Base-by-base conservation (phyloP, 495 filamentous ascomycete species). In the Penicillium maclennaniae region DNA sequence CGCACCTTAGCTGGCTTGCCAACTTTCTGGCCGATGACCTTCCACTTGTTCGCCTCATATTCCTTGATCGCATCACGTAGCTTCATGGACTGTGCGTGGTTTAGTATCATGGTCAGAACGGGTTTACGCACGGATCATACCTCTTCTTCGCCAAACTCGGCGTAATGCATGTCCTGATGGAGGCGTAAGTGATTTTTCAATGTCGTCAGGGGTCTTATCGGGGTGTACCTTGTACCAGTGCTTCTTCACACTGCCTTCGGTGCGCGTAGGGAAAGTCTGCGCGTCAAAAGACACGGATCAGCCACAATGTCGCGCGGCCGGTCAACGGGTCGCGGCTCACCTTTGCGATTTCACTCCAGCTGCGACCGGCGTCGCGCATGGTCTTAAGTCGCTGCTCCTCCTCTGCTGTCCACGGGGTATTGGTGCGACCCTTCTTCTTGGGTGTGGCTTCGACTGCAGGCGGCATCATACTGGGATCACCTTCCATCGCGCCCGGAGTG, bases 31-130 rank as follows among this genome's bases (percentile, higher is more conserved):
- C 93, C 93, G 56, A 98, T 97, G 14, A 85, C 81, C 73, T 98
- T 98, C 93, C 93, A 98, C 69, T 97, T 97, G 70, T 89, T 97
- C 53, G 87, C 84, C 67, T 98, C 93, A 69, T 98, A 98, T 67
- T 98, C 93, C 69, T 97, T 97, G 78, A 98, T 98, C 21, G 92
- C 92, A 45, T 86, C 89, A 36, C 93, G 81, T 40, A 97, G 78
- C 23, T 92, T 90, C 56, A 86, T 79, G 66, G 88, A 90, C 88
- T 95, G 67, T 57, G 56, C 31, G 43, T 12, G 56, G 42, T 53
- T 76, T 53, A 80, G 67, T 48, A 55, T 64, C 47, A 37, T 41
- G 46, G 12, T 10, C 38, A 49, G n/a, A 19, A 17, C 4, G n/a
- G n/a, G 38, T 9, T 16, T 17, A 7, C 9, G 10, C 47, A 45